Base-by-base conservation (phyloP, 805 yeast genomes). In the Pichia scutulata region DNA sequence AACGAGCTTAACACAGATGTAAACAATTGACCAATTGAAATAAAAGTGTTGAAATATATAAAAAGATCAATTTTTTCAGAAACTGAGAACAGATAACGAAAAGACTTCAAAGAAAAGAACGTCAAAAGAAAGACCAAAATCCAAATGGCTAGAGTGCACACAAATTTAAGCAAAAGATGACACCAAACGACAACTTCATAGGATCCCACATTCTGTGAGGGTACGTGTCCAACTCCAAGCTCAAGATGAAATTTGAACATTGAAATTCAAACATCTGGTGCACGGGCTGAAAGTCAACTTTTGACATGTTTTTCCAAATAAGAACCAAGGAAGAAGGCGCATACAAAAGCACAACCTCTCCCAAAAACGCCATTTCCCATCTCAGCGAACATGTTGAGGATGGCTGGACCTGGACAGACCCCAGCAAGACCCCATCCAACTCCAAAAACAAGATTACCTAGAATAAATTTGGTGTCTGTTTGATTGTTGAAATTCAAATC, bases 361-460 rank as follows among this genome's bases (percentile, higher is more conserved):
- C 9, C 61, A 14, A 18, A 68, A 67, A 24, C 48, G 46, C 2
- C 25, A 4, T 2, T 60, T 9, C 16, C 33, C 4, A 40, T 25
- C 62, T 65, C 62, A 25, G 64, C 53, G 10, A 64, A 51, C 19
- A 61, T 41, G 12, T 67, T 58, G 1, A 72, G 39, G 0, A 75
- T 49, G 0, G 74, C 82, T 16, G 82, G 80, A 4, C 79, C 81
- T 0, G 82, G 82, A 57, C 81, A 77, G 4, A 75, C 61, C 1
- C 82, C 82, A 0, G 70, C 56, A 2, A 74, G 33, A 0, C 78
- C 81, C 82, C 82, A 77, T 0, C 81, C 82, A 9, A 71, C 14
- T 10, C 82, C 82, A 55, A 77, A 77, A 7, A 75, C 13, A 0
- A 62, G 62, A 52, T 72, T 66, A 2, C 82, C 82, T 2, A 70